Evolutionary conservation across 2,329 filamentous ascomycete species (phyloP), one percentile per base, ranked within the genome.

Genomic region (Paraphoma chrysanthemicola): DNA sequence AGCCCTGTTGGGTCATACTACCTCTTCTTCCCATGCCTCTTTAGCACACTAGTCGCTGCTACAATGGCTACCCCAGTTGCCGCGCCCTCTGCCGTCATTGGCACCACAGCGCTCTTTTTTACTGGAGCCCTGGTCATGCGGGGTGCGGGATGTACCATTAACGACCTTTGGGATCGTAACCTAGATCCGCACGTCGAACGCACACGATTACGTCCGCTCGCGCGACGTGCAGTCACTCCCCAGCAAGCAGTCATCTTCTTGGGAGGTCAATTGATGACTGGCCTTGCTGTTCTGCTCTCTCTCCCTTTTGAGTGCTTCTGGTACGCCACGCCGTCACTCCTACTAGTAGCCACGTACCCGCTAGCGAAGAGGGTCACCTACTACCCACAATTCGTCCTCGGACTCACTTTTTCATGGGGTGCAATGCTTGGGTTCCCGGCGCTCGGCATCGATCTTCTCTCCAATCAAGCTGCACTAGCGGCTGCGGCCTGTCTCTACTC

Each of bases 81-180:
- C 2, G 72, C 86, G 1, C 86, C 90, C 0, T 72, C 81, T 5
- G 81, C 88, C 11, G 86, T 92, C 16, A 63, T 90, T 30, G 83
- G 86, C 47, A 92, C 89, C 0, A 84, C 85, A 2, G 69, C 73
- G 3, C 84, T 95, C 46, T 95, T 96, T 78, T 85, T 90, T 68
- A 82, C 86, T 1, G 92, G 92, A 48, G 90, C 91, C 3, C 74
- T 96, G 44, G 85, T 96, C 63, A 95, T 96, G 90, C 90, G 93
- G 58, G 90, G 93, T 47, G 91, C 92, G 17, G 92, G 92, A 49
- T 96, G 93, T 76, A 90, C 90, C 16, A 92, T 96, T 78, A 96
- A 96, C 73, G 93, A 97, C 73, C 86, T 96, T 48, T 93, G 92
- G 90, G 93, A 96, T 76, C 87, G 91, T 52, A 90, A 95, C 66